These are phyloP conservation scores for Exidia glandulosa DNA, from an alignment of 768 basidiomycete genomes.

Conservation along the genomic window DNA sequence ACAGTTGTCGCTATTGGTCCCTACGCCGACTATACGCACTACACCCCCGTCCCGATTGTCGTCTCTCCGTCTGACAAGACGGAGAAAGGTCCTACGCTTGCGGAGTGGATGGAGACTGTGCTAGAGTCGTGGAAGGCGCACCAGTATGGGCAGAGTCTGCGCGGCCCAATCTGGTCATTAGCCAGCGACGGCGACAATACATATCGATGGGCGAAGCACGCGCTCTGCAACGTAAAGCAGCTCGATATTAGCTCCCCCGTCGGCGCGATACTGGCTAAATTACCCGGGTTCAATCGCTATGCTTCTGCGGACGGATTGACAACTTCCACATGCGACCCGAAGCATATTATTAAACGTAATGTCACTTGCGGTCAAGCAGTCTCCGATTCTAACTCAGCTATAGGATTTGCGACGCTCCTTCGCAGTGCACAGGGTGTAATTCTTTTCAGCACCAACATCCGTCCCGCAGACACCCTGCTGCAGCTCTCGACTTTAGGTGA, in stretches of 20 bases:
- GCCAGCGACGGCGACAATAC: too few relatives aligned
- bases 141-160: background rate
- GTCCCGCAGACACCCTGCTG: background rate
- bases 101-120: background rate
- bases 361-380: background rate
- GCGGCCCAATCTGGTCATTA: background rate
- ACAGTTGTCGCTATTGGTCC: background rate
- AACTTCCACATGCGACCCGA: background rate
- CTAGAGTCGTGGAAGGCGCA: background rate
- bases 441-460: background rate
- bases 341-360: background rate
- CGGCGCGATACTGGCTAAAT: background rate
- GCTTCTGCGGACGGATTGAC: background rate
- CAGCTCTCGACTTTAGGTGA: background rate
- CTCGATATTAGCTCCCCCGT: background rate
- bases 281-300: background rate
- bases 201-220: background rate
- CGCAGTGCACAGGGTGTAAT: background rate
- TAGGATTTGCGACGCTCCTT: background rate
- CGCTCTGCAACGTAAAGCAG: background rate
- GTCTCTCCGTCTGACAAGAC: background rate
- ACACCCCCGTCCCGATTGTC: background rate
- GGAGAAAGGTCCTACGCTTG: background rate
- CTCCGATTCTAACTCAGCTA: background rate
- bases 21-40: background rate